Base-by-base conservation (phyloP, 306 rosid species). In the Cicer cuneatum region DNA sequence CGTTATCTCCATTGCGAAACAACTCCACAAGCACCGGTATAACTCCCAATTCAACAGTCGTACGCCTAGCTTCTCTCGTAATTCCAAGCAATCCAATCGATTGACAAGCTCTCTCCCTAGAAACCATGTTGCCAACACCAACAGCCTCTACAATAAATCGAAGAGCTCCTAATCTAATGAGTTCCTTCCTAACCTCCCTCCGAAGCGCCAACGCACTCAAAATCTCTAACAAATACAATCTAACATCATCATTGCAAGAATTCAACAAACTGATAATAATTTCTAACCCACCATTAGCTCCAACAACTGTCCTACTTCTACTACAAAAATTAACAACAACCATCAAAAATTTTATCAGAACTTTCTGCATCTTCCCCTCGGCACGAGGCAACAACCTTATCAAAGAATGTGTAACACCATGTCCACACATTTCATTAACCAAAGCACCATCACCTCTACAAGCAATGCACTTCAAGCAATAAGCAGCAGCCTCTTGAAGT, bases 61-160 rank as follows among this genome's bases (percentile, higher is more conserved):
- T 15, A 6, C 33, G 80, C 78, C 82, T 73, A 19, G 16, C 65
- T 2, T 76, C 72, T 53, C 78, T 76, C 2, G 79, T 54, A 48
- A 76, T 72, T 12, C 85, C 88, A 76, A 84, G 64, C 40, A 84
- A 76, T 37, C 86, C 86, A 40, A 87, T 73, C 61, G 83, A 48
- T 66, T 84, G 83, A 64, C 82, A 79, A 12, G 90, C 88, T 46
- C 88, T 87, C 60, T 84, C 90, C 65, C 83, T 84, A 35, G 83
- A 87, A 3, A 84, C n/a, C 86, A 82, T 73, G 45, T 73, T 87
- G 35, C 88, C 88, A 76, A 29, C 43, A 48, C 86, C 61, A 79
- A 76, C 85, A 60, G 86, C 88, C 80, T 87, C 86, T 52, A 87
- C 85, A 66, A 87, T 37, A 69, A 75, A 77, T 45, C 51, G 40